Conservation (phyloP, 2,329 filamentous ascomycete genomes). For the Curvularia spicifera region DNA sequence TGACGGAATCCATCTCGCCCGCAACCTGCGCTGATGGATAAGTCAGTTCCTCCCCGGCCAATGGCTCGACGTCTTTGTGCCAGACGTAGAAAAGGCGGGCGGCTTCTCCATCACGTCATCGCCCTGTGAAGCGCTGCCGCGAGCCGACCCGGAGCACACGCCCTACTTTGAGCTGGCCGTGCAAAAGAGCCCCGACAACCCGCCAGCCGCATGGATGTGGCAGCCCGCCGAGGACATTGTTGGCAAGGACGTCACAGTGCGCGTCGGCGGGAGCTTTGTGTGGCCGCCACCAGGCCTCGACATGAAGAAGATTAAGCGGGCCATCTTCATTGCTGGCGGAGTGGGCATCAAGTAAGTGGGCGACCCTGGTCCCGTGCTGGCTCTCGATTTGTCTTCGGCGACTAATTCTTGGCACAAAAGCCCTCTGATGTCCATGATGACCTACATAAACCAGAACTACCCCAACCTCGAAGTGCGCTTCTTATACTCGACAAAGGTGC, state of each 20-base stretch:
- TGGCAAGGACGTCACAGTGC: constrained; percentile 65
- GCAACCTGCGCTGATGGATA: constrained; percentile 39
- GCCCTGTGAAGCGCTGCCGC: constrained; percentile 61
- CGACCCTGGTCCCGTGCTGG: neutral
- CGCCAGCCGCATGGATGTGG: constrained; percentile 80
- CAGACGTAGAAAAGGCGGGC: constrained; percentile 71
- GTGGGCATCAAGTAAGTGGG: constrained; percentile 75
- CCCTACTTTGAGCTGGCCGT: constrained; percentile 79
- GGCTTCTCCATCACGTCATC: constrained; percentile 88
- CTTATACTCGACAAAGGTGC: constrained; percentile 66
- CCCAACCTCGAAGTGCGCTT: constrained; percentile 59
- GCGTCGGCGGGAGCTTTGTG: constrained; percentile 80
- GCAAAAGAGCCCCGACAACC: constrained; percentile 72
- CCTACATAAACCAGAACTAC: constrained; percentile 60
- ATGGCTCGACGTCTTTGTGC: constrained; percentile 85
- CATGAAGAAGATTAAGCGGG: constrained; percentile 57
- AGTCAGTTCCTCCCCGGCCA: constrained; percentile 76
- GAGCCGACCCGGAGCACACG: constrained; percentile 26
- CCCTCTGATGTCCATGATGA: constrained; percentile 76
- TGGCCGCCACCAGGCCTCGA: constrained; percentile 69
- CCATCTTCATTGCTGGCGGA: constrained; percentile 80
- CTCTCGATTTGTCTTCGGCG: neutral
- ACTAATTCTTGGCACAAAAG: constrained; percentile 35
- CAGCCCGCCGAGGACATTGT: constrained; percentile 61
- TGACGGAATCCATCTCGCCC: constrained; percentile 33